These are phyloP conservation scores for Psophocarpus tetragonolobus DNA, from an alignment of 306 rosid genomes.

Conservation along the genomic window DNA sequence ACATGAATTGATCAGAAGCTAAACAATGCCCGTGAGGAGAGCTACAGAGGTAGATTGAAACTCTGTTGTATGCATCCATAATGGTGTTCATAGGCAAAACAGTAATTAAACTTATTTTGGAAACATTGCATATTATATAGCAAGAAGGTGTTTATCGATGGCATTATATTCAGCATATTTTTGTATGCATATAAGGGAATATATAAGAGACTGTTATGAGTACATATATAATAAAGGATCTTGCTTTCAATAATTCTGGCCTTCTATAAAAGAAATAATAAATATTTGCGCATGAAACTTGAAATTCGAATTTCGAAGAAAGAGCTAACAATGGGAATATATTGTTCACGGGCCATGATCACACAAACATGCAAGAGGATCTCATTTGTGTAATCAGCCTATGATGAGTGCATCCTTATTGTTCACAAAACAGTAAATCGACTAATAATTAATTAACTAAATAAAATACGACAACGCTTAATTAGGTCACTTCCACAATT, in stretches of 20 bases:
- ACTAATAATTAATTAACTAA: neutral
- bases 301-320: neutral
- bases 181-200: neutral
- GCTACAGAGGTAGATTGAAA: neutral
- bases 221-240: neutral
- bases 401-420: neutral
- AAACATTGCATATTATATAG: neutral
- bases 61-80: neutral
- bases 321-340: neutral
- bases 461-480: neutral
- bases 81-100: neutral
- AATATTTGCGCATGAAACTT: neutral
- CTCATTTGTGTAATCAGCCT: neutral
- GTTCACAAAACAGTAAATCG: neutral
- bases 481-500: neutral
- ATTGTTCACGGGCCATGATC: conserved; percentile 22
- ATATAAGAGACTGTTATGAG: neutral
- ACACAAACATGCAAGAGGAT: neutral
- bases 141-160: neutral
- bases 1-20: neutral
- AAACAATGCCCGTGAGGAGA: neutral
- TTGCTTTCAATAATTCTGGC: neutral
- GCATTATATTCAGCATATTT: neutral
- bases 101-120: neutral
- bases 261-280: neutral